These are phyloP conservation scores for Boletales sp. DNA, from an alignment of 768 basidiomycete genomes.

Conservation along the genomic window DNA sequence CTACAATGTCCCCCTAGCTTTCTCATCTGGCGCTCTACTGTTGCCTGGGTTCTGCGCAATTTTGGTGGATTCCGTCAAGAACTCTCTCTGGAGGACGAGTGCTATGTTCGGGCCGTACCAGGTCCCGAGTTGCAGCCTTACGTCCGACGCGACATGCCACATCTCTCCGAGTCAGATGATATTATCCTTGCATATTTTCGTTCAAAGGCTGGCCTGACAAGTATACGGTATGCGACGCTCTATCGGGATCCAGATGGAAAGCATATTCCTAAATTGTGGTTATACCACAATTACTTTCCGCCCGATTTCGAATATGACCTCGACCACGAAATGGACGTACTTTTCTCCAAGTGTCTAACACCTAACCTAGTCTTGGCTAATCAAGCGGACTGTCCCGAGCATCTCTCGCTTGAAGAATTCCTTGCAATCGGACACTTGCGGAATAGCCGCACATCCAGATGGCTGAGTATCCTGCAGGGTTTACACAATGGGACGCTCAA, in stretches of 20 bases:
- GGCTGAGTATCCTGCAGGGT: constrained; percentile 44
- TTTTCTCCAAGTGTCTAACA: constrained; percentile 21
- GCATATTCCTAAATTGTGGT: too few species aligned
- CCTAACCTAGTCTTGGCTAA: constrained; percentile 37
- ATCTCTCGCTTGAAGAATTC: constrained; percentile 39
- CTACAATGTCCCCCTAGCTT: constrained; percentile 32
- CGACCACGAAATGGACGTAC: too few species aligned
- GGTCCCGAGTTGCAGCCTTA: constrained; percentile 25
- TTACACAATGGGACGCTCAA: constrained; percentile 32
- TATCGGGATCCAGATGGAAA: too few species aligned
- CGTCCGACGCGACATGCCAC: background rate
- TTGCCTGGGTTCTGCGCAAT: constrained; percentile 23
- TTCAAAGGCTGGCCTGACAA: too few species aligned
- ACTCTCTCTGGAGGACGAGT: too few species aligned
- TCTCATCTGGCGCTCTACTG: constrained; percentile 36
- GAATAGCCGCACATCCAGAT: constrained; percentile 39
- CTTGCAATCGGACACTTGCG: constrained; percentile 11
- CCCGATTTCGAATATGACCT: too few species aligned
- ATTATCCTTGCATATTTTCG: background rate
- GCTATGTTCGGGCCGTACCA: background rate
- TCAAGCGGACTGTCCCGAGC: constrained; percentile 36
- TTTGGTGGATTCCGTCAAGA: too few species aligned
- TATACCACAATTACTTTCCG: too few species aligned
- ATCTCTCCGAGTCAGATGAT: background rate
- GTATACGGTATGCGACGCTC: too few species aligned